Conservation (phyloP, 2,329 filamentous ascomycete species). For the Diplodia mutila region DNA sequence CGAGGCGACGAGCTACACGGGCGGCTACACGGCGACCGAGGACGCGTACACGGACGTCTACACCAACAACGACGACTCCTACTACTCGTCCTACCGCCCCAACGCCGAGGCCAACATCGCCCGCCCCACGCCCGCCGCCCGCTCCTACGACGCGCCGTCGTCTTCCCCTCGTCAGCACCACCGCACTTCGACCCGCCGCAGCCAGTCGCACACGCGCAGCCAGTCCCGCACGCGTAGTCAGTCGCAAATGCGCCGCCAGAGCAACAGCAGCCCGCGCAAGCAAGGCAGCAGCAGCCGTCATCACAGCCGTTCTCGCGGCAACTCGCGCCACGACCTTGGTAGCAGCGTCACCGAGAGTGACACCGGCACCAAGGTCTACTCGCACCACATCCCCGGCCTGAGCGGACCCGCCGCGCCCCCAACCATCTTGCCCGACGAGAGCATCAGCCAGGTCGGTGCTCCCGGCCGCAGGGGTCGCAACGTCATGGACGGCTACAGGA, state of each 20-base stretch:
- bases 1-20: slow-evolving; percentile 45
- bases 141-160: slow-evolving; percentile 29
- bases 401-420: slow-evolving; percentile 37
- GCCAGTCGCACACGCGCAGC: slow-evolving; percentile 31
- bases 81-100: slow-evolving; percentile 47
- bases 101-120: slow-evolving; percentile 35
- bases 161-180: slow-evolving; percentile 24
- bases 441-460: slow-evolving; percentile 45
- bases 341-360: slow-evolving; percentile 32
- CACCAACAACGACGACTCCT: slow-evolving; percentile 24
- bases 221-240: slow-evolving; percentile 41
- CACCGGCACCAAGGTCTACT: slow-evolving; percentile 59
- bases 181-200: slow-evolving; percentile 29
- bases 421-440: slow-evolving; percentile 42
- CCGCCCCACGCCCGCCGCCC: slow-evolving; percentile 30
- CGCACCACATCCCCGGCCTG: slow-evolving; percentile 60
- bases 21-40: slow-evolving; percentile 35
- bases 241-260: slow-evolving; percentile 25
- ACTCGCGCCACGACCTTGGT: slow-evolving; percentile 46
- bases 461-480: slow-evolving; percentile 42
- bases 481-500: slow-evolving; percentile 48
- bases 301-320: slow-evolving; percentile 11
- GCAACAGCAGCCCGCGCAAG: not conserved
- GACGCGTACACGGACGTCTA: slow-evolving; percentile 35
- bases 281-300: slow-evolving; percentile 30